phyloP scores from a whole-genome alignment of 352 stramenopile species.

The Globisporangium spiculum region DNA sequence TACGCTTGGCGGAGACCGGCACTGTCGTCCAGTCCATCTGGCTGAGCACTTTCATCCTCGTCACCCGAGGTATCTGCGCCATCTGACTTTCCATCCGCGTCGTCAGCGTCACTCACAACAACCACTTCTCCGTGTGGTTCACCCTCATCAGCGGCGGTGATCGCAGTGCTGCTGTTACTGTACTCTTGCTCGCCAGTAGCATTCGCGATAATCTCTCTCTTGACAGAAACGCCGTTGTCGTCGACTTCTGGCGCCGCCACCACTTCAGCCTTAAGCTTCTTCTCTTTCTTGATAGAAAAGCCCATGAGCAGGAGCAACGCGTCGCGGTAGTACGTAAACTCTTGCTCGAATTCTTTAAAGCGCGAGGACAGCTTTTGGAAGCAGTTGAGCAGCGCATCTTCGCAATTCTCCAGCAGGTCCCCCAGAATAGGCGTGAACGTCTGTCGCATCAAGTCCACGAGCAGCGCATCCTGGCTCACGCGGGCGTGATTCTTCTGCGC shows the following conservation, averaged over 20 bases:
- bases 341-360: constrained; percentile 71
- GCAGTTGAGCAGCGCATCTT: constrained; percentile 63
- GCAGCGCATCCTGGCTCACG: constrained; percentile 52
- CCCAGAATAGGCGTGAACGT: constrained; percentile 68
- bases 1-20: constrained; percentile 60
- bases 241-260: constrained; percentile 21
- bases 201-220: constrained; percentile 42
- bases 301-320: constrained; percentile 49
- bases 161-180: not conserved
- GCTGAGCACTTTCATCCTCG: not conserved
- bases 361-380: constrained; percentile 58
- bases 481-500: constrained; percentile 55
- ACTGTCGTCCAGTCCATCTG: constrained; percentile 37
- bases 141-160: not conserved
- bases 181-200: constrained; percentile 2
- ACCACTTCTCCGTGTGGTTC: not conserved
- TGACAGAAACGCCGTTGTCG: constrained; percentile 32
- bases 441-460: constrained; percentile 68
- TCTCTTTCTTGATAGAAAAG: constrained; percentile 6
- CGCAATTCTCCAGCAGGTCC: constrained; percentile 63
- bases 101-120: constrained; percentile 1
- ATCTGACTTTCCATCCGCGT: constrained; percentile 9
- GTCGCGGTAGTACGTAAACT: constrained; percentile 78
- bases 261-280: constrained; percentile 19
- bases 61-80: constrained; percentile 6